Evolutionary conservation across 495 filamentous ascomycete genomes (phyloP).

Genomic region (Aspergillus panamensis): DNA sequence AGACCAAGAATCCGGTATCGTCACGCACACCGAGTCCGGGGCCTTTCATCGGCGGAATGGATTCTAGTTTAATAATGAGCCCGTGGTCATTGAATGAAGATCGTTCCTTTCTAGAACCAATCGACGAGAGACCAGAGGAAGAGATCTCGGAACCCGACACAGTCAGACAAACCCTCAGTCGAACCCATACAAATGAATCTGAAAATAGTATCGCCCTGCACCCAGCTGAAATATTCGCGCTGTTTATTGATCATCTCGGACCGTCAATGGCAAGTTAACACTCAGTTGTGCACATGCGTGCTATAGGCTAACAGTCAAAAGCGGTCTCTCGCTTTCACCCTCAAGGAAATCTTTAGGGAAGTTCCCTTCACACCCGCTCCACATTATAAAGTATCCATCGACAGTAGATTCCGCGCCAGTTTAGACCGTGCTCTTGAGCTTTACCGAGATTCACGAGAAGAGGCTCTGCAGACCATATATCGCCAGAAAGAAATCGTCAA

Average conservation of each 20-base stretch:
- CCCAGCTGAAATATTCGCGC: slow-evolving; percentile 76
- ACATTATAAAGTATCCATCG: slow-evolving; percentile 63
- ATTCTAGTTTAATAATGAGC: slow-evolving; percentile 24
- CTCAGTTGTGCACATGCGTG: neutral
- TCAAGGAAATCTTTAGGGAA: slow-evolving; percentile 83
- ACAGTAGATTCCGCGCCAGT: slow-evolving; percentile 73
- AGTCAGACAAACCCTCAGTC: slow-evolving; percentile 15
- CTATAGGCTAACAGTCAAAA: slow-evolving; percentile 27
- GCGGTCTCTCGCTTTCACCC: slow-evolving; percentile 86
- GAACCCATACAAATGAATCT: slow-evolving; percentile 16
- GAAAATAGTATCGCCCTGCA: slow-evolving; percentile 33
- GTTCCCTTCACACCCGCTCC: slow-evolving; percentile 71
- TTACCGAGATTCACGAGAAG: slow-evolving; percentile 68
- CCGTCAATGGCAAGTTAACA: slow-evolving; percentile 70
- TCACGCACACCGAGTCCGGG: slow-evolving; percentile 13
- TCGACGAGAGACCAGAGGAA: slow-evolving; percentile 65
- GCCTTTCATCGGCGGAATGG: slow-evolving; percentile 5
- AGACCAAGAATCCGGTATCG: slow-evolving; percentile 41
- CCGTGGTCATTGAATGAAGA: slow-evolving; percentile 41
- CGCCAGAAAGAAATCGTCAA: slow-evolving; percentile 66
- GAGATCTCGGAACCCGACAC: slow-evolving; percentile 44
- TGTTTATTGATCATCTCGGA: slow-evolving; percentile 82
- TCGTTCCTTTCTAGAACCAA: slow-evolving; percentile 51
- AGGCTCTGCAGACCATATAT: slow-evolving; percentile 75
- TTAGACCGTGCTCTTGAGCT: slow-evolving; percentile 73